A percentile compares a stretch with the other conserved stretches of the same genome.
Evolutionary conservation across 2,329 filamentous ascomycete genomes (phyloP).

Genomic region (Penicillium expansum): DNA sequence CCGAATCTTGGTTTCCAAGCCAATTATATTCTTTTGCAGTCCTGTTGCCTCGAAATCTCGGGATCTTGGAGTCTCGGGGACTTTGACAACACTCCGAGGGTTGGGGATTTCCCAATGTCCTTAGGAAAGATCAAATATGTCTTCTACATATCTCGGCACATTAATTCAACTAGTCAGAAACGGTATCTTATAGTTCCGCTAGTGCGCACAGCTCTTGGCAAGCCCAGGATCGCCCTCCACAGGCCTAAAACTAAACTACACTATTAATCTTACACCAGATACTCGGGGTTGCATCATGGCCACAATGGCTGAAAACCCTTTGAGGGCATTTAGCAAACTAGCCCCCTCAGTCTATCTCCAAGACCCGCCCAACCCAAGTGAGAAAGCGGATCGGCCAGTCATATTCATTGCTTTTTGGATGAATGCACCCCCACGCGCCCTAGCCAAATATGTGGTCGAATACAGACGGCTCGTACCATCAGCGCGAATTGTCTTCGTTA

Average conservation of each 20-base stretch:
- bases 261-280: not conserved
- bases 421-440: conserved; percentile 44
- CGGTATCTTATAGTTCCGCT: not conserved
- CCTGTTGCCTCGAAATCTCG: not conserved
- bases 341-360: conserved; percentile 41
- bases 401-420: conserved; percentile 52
- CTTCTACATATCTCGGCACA: not conserved
- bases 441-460: conserved; percentile 48
- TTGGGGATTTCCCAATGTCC: not conserved
- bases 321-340: conserved; percentile 36
- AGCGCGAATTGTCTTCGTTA: conserved; percentile 45
- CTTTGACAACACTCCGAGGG: not conserved
- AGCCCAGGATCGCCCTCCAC: conserved; percentile 1
- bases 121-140: not conserved
- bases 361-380: conserved; percentile 25
- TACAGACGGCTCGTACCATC: conserved; percentile 46
- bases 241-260: not conserved
- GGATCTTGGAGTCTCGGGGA: not conserved
- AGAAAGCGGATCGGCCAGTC: conserved; percentile 11
- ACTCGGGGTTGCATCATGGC: conserved; percentile 6
- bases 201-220: conserved; percentile 12
- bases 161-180: not conserved
- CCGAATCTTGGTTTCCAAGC: not conserved
- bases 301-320: conserved; percentile 12
- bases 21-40: not conserved